Base-by-base conservation (phyloP, 2,329 filamentous ascomycete species). In the Phialocephala sp. region DNA sequence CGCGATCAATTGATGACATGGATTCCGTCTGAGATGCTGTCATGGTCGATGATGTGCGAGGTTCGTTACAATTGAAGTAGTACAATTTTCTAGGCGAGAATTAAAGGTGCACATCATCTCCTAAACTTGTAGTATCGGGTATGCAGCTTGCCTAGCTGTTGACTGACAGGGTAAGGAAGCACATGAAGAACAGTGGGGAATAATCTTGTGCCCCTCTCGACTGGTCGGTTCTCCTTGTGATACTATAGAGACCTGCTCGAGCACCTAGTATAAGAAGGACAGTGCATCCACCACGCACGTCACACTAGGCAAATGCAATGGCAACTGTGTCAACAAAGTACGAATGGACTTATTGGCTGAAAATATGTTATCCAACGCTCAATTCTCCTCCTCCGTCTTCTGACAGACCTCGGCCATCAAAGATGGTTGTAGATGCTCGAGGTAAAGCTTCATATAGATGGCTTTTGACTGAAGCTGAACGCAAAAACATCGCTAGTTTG, bases 391-490 rank as follows among this genome's bases (percentile, higher is more conserved):
- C 50, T 15, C 11, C 50, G 8, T 32, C 50, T 35, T 9, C 24
- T 27, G 50, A 54, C 15, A 27, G 24, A 35, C 50, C 24, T 14
- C 22, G 50, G 11, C 22, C 24, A 4, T 54, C 50, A 8, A 54
- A 54, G 24, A 54, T 54, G 50, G 18, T 54, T 8, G 50, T 54
- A 9, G 24, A 54, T 54, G 50, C 24, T 20, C 22, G 24, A n/a
- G 50, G 50, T 3, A 54, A 54, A 54, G 50, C 50, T 27, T 54
- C 50, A 35, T 54, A 54, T 14, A 54, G 50, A 54, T 54, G 50
- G 50, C 14, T 54, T 1, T 35, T 54, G 24, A 54, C 50, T 35
- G 27, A 54, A 32, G 11, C 24, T 32, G 50, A 54, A 35, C 22
- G 50, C 22, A 35, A 54, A 22, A 24, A 32, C 50, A 54, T 54